Percentiles rank a stretch among this genome's conserved stretches.
These are phyloP conservation scores for Tricholoma flavovirens DNA, from an alignment of 768 basidiomycete genomes.

Conservation along the genomic window DNA sequence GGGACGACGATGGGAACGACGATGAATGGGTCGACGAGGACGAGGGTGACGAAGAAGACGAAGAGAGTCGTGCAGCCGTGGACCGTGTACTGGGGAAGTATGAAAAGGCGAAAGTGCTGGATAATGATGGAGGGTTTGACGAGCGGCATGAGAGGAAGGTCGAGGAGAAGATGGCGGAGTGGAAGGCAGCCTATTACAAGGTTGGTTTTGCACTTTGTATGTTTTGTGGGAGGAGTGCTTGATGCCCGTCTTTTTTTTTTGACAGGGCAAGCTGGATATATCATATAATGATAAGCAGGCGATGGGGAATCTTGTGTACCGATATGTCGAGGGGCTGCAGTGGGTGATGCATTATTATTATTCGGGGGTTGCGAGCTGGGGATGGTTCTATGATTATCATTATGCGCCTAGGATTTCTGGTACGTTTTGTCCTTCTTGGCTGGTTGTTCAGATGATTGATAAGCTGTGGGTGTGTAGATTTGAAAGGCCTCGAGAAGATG, in stretches of 20 bases:
- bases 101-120: conserved; percentile 71
- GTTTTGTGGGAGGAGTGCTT: background rate
- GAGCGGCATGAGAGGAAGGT: conserved; percentile 67
- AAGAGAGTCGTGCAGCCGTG: conserved; percentile 67
- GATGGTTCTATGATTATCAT: conserved; percentile 99
- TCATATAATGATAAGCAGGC: conserved; percentile 63
- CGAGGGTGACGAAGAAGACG: conserved; percentile 52
- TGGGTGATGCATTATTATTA: conserved; percentile 99
- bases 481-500: conserved; percentile 74
- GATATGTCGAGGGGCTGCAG: conserved; percentile 91
- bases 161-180: conserved; percentile 83
- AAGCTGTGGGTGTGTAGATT: conserved; percentile 24
- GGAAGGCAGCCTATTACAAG: conserved; percentile 89
- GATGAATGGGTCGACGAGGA: conserved; percentile 54
- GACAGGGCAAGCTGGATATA: conserved; percentile 82
- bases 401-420: conserved; percentile 96
- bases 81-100: conserved; percentile 86
- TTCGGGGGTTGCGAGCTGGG: conserved; percentile 94
- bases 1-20: conserved; percentile 28
- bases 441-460: background rate
- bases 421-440: conserved; percentile 26
- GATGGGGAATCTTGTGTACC: conserved; percentile 65
- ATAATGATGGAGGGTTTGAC: conserved; percentile 75
- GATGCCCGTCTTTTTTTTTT: background rate
- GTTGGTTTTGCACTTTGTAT: conserved; percentile 32